A percentile compares a stretch with the other conserved stretches of the same genome.
These are phyloP conservation scores for Amanita phalloides DNA, from an alignment of 768 basidiomycete genomes.

Conservation along the genomic window DNA sequence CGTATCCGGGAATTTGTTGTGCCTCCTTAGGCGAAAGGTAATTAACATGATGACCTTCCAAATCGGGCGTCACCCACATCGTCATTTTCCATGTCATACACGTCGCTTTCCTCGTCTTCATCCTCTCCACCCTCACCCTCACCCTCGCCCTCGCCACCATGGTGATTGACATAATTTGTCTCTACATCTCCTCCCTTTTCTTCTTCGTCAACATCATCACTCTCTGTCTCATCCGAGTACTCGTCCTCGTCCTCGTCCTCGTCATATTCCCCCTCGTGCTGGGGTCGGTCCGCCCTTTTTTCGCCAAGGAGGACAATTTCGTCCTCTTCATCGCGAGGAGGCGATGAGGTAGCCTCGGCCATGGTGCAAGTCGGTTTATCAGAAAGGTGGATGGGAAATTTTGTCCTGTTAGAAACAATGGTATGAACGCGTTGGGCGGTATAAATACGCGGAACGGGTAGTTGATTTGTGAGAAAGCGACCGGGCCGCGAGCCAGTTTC, in stretches of 20 bases:
- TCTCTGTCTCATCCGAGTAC: slow-evolving; percentile 3
- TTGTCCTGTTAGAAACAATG: background rate
- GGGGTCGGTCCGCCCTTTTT: background rate
- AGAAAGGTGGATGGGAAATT: background rate
- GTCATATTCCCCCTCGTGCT: background rate
- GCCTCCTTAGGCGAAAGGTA: slow-evolving; percentile 11
- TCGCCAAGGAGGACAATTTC: slow-evolving; percentile 1
- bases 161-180: slow-evolving; percentile 8
- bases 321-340: background rate
- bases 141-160: slow-evolving; percentile 6
- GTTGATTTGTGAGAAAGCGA: background rate
- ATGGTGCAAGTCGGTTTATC: background rate
- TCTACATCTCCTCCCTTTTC: slow-evolving; percentile 11
- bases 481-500: background rate
- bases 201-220: slow-evolving; percentile 11
- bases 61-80: background rate
- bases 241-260: background rate
- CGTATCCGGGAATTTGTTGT: slow-evolving; percentile 9
- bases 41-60: background rate
- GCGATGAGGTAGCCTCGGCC: background rate
- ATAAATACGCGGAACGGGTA: slow-evolving; percentile 1
- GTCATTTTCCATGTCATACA: slow-evolving; percentile 5
- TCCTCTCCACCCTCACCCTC: slow-evolving; percentile 11
- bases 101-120: slow-evolving; percentile 14
- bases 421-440: background rate